Base-by-base conservation (phyloP, 139 green algal genomes). In the Tetradesmus lagerheimii region DNA sequence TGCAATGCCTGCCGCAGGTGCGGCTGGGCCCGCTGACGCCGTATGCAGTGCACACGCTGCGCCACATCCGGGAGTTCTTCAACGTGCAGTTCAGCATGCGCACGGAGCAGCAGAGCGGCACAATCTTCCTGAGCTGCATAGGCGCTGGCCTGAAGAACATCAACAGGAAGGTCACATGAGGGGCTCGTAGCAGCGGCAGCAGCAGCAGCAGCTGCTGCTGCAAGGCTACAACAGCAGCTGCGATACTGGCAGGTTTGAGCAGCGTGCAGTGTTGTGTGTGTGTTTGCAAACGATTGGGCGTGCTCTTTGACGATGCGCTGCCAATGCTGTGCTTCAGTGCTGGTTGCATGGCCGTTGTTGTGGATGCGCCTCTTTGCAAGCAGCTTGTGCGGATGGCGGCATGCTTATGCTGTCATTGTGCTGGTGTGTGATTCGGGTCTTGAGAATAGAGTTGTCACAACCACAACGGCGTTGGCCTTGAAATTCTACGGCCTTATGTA, bases 61-160 rank as follows among this genome's bases (percentile, higher is more conserved):
- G 98, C 0, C 94, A 97, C 86, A 82, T 99, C 0, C 93, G 93
- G 27, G 97, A 99, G 12, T 97, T 99, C 75, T 96, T 99, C 45
- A 96, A 95, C 0, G 96, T 99, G 15, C 95, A 93, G 71, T 99
- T 99, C 91, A 94, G 89, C 90, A 94, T 99, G 77, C 90, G 93
- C 35, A 94, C 98, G 0, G 97, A 99, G 86, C 87, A 91, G 29
- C 91, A 95, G 86, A 98, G 93, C 80, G 83, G 91, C n/a, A 99
- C 98, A 1, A 93, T 99, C 29, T 97, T 99, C 77, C 87, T 98
- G 18, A 97, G 95, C 0, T 99, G 97, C 84, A 94, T 99, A 16
- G 98, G 98, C 37, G 93, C 92, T 0, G 97, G 96, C 27, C 81
- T 98, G 4, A 98, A 95, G 85, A 99, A 99, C 95, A 74, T 97